phyloP scores from a whole-genome alignment of 352 stramenopile species.

The Globisporangium lucens region DNA sequence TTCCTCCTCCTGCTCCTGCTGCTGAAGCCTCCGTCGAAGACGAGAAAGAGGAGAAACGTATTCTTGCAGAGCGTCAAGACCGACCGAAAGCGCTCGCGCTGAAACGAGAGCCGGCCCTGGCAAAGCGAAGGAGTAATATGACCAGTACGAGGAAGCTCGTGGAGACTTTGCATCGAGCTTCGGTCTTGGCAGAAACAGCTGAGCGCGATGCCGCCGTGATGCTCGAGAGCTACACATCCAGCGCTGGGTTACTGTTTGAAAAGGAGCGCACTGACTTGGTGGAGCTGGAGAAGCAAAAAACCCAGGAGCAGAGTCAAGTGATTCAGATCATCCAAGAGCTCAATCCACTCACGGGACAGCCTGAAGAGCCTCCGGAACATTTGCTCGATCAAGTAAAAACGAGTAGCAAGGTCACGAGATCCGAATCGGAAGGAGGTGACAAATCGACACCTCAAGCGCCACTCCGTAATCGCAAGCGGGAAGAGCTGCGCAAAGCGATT shows the following conservation, averaged over 20 bases:
- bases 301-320: conserved; percentile 9
- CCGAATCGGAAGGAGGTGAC: background rate
- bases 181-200: conserved; percentile 20
- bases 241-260: conserved; percentile 50
- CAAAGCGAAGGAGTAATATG: conserved; percentile 39
- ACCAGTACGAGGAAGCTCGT: conserved; percentile 33
- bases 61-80: background rate
- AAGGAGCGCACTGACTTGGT: conserved; percentile 28
- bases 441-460: background rate
- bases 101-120: background rate
- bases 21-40: background rate
- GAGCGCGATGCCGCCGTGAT: conserved; percentile 38
- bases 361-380: conserved; percentile 37
- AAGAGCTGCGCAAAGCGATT: conserved; percentile 30
- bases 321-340: conserved; percentile 20
- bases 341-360: conserved; percentile 39
- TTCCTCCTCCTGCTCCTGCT: conserved; percentile 8
- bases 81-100: background rate
- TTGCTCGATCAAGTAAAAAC: conserved; percentile 23
- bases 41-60: background rate
- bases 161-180: conserved; percentile 46
- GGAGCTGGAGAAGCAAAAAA: conserved; percentile 15
- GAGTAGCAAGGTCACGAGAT: background rate
- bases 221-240: conserved; percentile 44
- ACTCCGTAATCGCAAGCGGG: conserved; percentile 23